Percentiles rank a stretch among this genome's conserved stretches.
phyloP scores from a whole-genome alignment of 108 stramenopile genomes.

The Stephanodiscus triporus region DNA sequence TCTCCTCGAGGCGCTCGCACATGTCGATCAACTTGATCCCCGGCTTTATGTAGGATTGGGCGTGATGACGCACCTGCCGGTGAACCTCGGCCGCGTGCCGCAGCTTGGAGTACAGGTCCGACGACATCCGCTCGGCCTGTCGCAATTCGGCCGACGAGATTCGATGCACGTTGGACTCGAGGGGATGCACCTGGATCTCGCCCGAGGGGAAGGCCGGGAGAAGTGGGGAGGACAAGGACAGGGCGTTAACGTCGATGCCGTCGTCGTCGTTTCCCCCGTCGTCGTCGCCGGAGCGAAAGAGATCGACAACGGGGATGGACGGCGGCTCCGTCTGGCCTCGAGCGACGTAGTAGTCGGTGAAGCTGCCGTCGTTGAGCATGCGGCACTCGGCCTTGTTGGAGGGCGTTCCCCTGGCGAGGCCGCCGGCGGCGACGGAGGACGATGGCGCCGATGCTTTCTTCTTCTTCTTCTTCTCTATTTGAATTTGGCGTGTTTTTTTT shows the following conservation, averaged over 20 bases:
- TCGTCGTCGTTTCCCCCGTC: slow-evolving; percentile 12
- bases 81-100: slow-evolving; percentile 94
- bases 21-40: slow-evolving; percentile 96
- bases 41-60: slow-evolving; percentile 95
- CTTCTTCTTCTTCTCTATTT: no score
- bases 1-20: slow-evolving; percentile 94
- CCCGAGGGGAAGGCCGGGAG: slow-evolving; percentile 83
- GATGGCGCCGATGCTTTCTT: slow-evolving; percentile 69
- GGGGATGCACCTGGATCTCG: slow-evolving; percentile 88
- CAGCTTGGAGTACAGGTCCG: slow-evolving; percentile 87
- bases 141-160: slow-evolving; percentile 87
- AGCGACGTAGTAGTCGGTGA: slow-evolving; percentile 92
- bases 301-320: slow-evolving; percentile 81
- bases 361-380: slow-evolving; percentile 80
- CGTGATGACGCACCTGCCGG: slow-evolving; percentile 94
- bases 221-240: neutral
- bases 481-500: no score
- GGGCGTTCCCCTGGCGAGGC: slow-evolving; percentile 54
- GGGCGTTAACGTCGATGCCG: slow-evolving; percentile 7
- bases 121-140: slow-evolving; percentile 78
- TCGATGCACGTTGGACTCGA: slow-evolving; percentile 85
- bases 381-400: slow-evolving; percentile 73
- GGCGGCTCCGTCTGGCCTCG: slow-evolving; percentile 98
- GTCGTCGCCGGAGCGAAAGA: slow-evolving; percentile 54
- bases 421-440: slow-evolving; percentile 8